Evolutionary conservation across 2,329 filamentous ascomycete species (phyloP).

Genomic region (Ceratocystis albifundus): DNA sequence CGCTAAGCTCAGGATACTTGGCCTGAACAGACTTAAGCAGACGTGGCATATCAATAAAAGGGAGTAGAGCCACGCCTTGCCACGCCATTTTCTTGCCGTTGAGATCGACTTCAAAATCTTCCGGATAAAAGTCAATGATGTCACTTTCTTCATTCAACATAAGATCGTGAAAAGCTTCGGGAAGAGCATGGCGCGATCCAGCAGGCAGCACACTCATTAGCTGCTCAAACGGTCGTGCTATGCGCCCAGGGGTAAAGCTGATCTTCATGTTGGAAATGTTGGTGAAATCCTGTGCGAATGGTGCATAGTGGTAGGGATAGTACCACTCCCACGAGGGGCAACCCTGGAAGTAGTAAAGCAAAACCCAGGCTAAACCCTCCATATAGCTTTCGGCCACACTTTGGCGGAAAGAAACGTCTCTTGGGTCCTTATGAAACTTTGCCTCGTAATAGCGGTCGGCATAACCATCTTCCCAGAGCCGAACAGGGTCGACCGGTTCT

Average conservation of each 20-base stretch:
- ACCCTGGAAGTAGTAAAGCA: constrained; percentile 95
- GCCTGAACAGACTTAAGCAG: constrained; percentile 70
- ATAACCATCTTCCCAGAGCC: constrained; percentile 92
- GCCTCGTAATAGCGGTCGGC: constrained; percentile 93
- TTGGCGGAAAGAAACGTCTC: constrained; percentile 75
- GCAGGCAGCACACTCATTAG: constrained; percentile 96
- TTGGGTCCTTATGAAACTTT: constrained; percentile 77
- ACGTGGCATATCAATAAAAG: constrained; percentile 89
- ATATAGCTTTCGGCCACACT: constrained; percentile 85
- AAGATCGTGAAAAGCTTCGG: constrained; percentile 73
- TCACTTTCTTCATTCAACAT: constrained; percentile 83
- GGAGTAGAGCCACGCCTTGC: constrained; percentile 87
- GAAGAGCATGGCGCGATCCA: constrained; percentile 82
- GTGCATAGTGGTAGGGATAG: constrained; percentile 96
- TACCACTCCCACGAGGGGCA: constrained; percentile 99
- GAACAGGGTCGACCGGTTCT: constrained; percentile 65
- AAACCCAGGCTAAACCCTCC: constrained; percentile 87
- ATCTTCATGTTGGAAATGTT: constrained; percentile 69
- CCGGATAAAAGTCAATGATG: constrained; percentile 95
- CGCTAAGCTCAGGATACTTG: constrained; percentile 67
- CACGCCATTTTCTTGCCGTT: constrained; percentile 98
- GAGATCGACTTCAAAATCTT: constrained; percentile 82
- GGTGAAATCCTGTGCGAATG: constrained; percentile 90
- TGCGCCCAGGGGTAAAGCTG: constrained; percentile 68
- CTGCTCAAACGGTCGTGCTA: constrained; percentile 90